Base-by-base conservation (phyloP, 768 basidiomycete genomes). In the Rhizopogon sp. region DNA sequence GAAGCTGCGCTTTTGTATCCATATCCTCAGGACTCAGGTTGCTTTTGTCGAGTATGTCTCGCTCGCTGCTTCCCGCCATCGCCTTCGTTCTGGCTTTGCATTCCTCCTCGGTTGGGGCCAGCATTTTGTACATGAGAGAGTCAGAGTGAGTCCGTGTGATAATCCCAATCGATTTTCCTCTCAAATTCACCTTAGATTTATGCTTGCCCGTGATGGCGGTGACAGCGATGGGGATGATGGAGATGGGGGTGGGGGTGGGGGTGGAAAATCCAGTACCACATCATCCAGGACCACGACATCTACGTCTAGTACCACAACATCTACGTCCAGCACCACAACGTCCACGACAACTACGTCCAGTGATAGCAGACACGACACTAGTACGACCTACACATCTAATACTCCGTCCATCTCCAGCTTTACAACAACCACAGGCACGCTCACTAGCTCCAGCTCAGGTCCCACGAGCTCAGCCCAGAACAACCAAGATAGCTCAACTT, bases 21-120 rank as follows among this genome's bases (percentile, higher is more conserved):
- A 25, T 25, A 3, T 25, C 25, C 25, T 25, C 25, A 25, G 25
- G 25, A 25, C 25, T 25, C 25, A 33, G 9, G 31, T 33, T 1
- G 1, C 31, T 33, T 33, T 33, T 9, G 31, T 33, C 35, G 33
- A 14, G 33, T 20, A 58, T 58, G 54, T 6, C 46, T 9, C 17
- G 29, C 40, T 55, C 44, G 2, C 31, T 1, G 31, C 40, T 51
- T 28, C 54, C 54, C 11, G 41, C 41, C 20, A 37, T 58, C 33
- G 54, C 20, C 14, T 55, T 58, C 10, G 47, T 43, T 49, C 16
- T 50, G 11, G 55, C 54, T 42, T 28, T 55, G 31, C 54, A 50
- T 31, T 17, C 46, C 5, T 6, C 22, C 4, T 25, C 31, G 35
- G 46, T 33, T 39, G 33, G 16, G 3, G 42, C 20, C 5, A 17